Evolutionary conservation across 768 basidiomycete genomes (phyloP), one percentile per base, ranked within the genome.

Genomic region (Phanerochaete carnosa): DNA sequence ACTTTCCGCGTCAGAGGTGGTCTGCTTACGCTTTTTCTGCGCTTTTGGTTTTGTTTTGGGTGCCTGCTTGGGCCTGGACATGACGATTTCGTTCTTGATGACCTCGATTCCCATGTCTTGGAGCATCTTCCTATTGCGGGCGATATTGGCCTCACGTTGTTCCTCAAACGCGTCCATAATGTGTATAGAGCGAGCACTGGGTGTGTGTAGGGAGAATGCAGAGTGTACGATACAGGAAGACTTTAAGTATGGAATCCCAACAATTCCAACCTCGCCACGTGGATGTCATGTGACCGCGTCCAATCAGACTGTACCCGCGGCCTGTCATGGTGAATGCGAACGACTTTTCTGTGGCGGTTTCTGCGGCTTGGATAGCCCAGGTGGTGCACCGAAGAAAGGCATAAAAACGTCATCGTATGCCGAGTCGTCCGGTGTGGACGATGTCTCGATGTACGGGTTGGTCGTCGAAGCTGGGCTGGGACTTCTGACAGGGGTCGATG

Each of bases 61-160:
- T 16, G 72, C 66, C 35, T 68, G 68, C 62, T 75, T 69, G 6
- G 63, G 64, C 51, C 72, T 60, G 82, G 81, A 61, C 76, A 79
- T 0, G 82, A 82, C 61, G 83, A 84, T 23, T 78, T 73, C 1
- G 72, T 55, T 25, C 83, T 82, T 56, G 8, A 28, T 45, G 25
- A 75, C 77, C 53, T 79, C 77, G 1, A 89, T 71, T 0, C 77
- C 81, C 8, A 87, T 67, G 0, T 60, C 55, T 11, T 66, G 67
- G 43, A 89, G 70, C 2, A 85, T 47, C 29, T 61, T 74, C 61
- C 62, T 74, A 65, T 87, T 88, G 72, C 70, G 70, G 37, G 54
- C 68, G 19, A 80, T 80, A 56, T 77, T 79, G 46, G 59, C 68
- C 0, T 52, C 63, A 3, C 79, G 77, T 58, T 74, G 66, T 33